phyloP scores from a whole-genome alignment of 2,329 filamentous ascomycete species.

The Tolypocladium amazonense region DNA sequence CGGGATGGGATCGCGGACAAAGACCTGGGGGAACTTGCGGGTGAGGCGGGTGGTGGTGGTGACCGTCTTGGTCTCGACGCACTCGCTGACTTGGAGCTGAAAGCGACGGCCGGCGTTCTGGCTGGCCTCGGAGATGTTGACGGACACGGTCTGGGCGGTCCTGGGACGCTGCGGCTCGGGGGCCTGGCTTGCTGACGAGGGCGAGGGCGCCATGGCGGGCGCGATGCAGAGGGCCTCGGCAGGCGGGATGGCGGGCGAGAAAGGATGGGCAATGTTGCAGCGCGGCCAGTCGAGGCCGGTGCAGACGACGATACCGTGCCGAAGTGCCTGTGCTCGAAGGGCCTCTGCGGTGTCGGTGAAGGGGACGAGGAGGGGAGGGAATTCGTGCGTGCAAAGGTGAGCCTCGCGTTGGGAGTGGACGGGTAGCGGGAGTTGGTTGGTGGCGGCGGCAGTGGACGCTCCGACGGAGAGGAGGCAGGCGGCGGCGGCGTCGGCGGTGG shows the following conservation, averaged over 20 bases:
- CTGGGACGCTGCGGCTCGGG: conserved; percentile 23
- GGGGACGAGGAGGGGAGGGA: background rate
- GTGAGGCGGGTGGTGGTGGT: conserved; percentile 91
- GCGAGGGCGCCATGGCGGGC: conserved; percentile 26
- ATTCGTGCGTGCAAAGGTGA: conserved; percentile 6
- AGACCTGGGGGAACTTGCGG: conserved; percentile 72
- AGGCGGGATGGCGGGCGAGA: conserved; percentile 3
- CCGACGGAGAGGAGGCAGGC: background rate
- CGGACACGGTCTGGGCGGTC: conserved; percentile 30
- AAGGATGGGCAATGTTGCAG: background rate
- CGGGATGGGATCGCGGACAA: conserved; percentile 62
- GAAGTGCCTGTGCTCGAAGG: background rate
- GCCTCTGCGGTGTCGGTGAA: background rate
- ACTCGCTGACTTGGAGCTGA: conserved; percentile 52
- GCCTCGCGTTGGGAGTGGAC: conserved; percentile 5
- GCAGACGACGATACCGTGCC: background rate
- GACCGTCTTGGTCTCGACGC: conserved; percentile 60
- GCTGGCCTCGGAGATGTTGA: conserved; percentile 33
- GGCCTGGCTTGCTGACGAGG: conserved; percentile 21
- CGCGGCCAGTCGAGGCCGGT: background rate
- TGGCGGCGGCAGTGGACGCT: background rate
- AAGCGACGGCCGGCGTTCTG: conserved; percentile 20
- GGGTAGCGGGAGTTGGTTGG: background rate
- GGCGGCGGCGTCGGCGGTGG: background rate
- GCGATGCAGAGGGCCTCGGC: conserved; percentile 3